Base-by-base conservation (phyloP, 1,284 basidiomycete species). In the Meripilus lineatus region DNA sequence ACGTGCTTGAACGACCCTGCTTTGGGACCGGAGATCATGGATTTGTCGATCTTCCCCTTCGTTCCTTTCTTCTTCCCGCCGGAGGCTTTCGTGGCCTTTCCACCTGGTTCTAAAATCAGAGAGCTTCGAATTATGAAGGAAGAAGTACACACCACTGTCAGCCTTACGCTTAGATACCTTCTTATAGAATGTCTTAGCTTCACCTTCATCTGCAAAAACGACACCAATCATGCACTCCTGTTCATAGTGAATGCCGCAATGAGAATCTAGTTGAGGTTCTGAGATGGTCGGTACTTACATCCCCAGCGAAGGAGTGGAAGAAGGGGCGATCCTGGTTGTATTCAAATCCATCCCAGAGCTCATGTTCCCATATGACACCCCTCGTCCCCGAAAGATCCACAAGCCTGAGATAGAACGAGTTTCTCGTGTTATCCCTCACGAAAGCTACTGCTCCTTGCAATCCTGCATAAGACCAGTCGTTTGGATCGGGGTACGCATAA, bases 291-390 rank as follows among this genome's bases (percentile, higher is more conserved):
- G 36, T 4, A 79, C 91, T 66, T 59, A 95, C 92, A 69, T 98
- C 93, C 43, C 91, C 89, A 11, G 85, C 74, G 64, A 97, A 98
- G 2, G 92, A 86, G 68, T 97, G 92, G 62, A 98, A 97, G 75
- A 87, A 96, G 2, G 88, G 79, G 51, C 93, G 76, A 61, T 98
- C 95, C 59, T 89, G 79, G 58, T 82, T 75, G 63, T 93, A 93
- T 49, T 88, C 81, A 50, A 96, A 82, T 35, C 83, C 84, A 30
- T 89, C 79, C 53, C 94, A 96, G 2, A 97, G 65, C 61, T 96
- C 93, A 56, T 97, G 91, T 51, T 93, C 84, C 95, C 95, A 99
- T 34, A 94, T 81, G 23, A 94, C 77, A 8, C 93, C 93, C 40
- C 90, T 70, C 1, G 88, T 91, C 11, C 91, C 89, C 57, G 71